Evolutionary conservation across 257 asterid genomes (phyloP), one percentile per base, ranked within the genome.

Genomic region (Nicotiana undulata): DNA sequence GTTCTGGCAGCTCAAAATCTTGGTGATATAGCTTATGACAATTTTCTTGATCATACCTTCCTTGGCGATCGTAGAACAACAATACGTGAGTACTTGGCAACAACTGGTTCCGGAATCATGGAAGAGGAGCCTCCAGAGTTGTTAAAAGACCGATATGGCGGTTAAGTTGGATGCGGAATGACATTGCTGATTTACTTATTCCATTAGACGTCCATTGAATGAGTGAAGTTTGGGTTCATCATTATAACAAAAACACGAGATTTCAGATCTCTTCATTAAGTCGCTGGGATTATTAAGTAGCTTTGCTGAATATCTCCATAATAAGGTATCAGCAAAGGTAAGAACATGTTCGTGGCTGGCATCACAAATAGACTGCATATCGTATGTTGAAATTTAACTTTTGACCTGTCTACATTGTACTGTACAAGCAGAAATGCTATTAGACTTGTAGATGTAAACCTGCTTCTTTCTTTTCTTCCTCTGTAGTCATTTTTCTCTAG

Each of bases 1-100:
- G 97, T 94, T 28, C 85, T 94, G 91, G 99, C 98, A 56, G 98
- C 97, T 61, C 90, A 90, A 88, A 92, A 91, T 85, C 95, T 94
- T 7, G 84, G 97, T 68, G 92, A 91, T 63, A 17, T 79, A 58
- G 94, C 90, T 64, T 90, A 90, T 58, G 80, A 90, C 60, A 96
- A 93, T 86, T 96, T 96, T 84, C 85, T 96, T 32, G 98, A 96
- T 85, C 97, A 94, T 20, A 89, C 99, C 0, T 96, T 89, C 87
- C 97, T 96, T 58, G 97, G 90, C 26, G 97, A 96, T 63, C 97
- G 98, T 40, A 90, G 87, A 83, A 94, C 98, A 16, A 91, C 97
- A 67, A 92, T 96, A 16, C 97, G 97, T 1, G 85, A 89, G 81
- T 92, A 96, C 88, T 83, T 96, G 75, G 85, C 88, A 4, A 88